Evolutionary conservation across 129 eudicot genomes (phyloP).

Genomic region (Ambrosia trifida): DNA sequence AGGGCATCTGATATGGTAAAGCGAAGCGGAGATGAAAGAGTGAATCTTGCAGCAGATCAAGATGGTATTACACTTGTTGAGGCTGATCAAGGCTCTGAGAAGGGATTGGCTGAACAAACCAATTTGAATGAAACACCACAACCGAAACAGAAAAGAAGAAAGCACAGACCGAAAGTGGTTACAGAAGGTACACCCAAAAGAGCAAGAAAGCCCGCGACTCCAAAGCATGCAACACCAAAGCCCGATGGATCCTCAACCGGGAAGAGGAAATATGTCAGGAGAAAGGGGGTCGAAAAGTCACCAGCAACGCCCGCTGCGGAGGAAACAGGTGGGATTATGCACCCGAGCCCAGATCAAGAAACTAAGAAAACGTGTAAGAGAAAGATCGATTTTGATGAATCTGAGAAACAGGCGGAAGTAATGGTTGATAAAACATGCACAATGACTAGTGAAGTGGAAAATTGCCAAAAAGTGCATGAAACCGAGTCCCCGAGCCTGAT

Average conservation of each 20-base stretch:
- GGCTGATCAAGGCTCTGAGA: constrained; percentile 54
- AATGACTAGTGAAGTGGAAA: constrained; percentile 26
- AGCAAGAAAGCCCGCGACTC: constrained; percentile 48
- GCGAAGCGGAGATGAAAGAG: constrained; percentile 21
- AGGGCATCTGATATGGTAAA: constrained; percentile 15
- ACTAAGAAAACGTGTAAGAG: constrained; percentile 54
- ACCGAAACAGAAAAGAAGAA: constrained; percentile 69
- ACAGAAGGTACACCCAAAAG: constrained; percentile 61
- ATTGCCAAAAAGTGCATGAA: constrained; percentile 23
- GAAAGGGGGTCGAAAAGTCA: constrained; percentile 41
- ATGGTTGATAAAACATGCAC: constrained; percentile 30
- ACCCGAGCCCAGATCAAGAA: constrained; percentile 21
- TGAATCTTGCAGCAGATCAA: constrained; percentile 13
- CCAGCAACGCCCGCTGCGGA: constrained; percentile 30
- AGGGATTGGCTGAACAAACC: constrained; percentile 42
- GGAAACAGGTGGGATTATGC: constrained; percentile 20
- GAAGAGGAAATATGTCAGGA: constrained; percentile 65
- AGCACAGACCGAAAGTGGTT: constrained; percentile 84
- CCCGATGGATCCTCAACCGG: constrained; percentile 38
- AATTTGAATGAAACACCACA: constrained; percentile 64
- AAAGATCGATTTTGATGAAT: constrained; percentile 58
- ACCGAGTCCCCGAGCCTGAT: constrained; percentile 23
- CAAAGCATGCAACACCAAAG: constrained; percentile 34
- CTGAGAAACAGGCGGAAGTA: constrained; percentile 30
- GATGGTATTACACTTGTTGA: constrained; percentile 36